Evolutionary conservation across 192 early-diverging fungal species (phyloP).

Genomic region (Gonapodya prolifera): DNA sequence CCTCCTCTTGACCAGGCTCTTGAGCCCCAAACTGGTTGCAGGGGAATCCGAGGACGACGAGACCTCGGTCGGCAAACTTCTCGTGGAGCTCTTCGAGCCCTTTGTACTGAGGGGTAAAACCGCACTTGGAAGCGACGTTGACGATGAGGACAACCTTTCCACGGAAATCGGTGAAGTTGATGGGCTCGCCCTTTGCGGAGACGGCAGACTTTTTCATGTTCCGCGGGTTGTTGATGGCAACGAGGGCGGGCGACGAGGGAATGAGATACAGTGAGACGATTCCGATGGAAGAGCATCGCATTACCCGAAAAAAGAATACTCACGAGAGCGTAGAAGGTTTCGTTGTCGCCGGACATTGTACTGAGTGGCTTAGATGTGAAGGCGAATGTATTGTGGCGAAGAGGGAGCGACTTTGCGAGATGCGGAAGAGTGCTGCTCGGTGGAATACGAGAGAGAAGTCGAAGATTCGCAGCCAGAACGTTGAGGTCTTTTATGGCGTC

Average conservation of each 20-base stretch:
- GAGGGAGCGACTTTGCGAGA: no score
- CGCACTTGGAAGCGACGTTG: slow-evolving; percentile 27
- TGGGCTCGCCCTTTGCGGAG: slow-evolving; percentile 32
- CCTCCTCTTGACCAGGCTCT: slow-evolving; percentile 34
- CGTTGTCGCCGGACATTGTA: neutral
- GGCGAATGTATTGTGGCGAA: neutral
- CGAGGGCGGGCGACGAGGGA: neutral
- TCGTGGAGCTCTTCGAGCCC: slow-evolving; percentile 53
- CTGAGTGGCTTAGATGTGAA: no score
- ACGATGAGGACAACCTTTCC: slow-evolving; percentile 73
- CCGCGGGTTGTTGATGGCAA: neutral
- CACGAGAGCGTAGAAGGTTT: neutral
- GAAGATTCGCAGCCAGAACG: neutral
- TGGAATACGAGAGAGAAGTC: neutral
- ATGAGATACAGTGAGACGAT: neutral
- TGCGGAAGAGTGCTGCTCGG: neutral
- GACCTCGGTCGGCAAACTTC: slow-evolving; percentile 50
- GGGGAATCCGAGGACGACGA: slow-evolving; percentile 82
- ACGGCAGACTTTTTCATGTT: slow-evolving; percentile 13
- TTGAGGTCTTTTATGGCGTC: no score
- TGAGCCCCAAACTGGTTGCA: slow-evolving; percentile 77
- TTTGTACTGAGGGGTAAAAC: slow-evolving; percentile 11
- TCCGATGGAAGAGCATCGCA: neutral
- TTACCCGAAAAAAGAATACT: neutral
- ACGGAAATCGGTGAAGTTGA: slow-evolving; percentile 38